Base-by-base conservation (phyloP, 1,284 basidiomycete genomes). In the Boletus subluridellus region DNA sequence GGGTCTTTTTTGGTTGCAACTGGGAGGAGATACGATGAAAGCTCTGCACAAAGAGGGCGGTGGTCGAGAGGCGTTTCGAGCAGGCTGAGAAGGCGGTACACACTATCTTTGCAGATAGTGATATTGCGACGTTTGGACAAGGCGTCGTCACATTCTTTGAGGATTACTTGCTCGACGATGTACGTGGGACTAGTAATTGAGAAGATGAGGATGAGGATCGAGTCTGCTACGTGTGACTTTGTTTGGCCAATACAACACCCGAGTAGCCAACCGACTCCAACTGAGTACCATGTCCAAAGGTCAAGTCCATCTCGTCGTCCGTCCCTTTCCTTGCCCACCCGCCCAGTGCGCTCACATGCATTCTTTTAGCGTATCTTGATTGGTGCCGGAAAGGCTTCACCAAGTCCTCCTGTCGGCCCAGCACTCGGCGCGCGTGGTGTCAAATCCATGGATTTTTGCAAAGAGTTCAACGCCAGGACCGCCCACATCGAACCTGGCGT, bases 391-490 rank as follows among this genome's bases (percentile, higher is more conserved):
- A 98, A 98, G 74, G 96, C 96, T 38, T 89, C 94, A 28, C 95
- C 96, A 24, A 94, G 94, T 56, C 96, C 96, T 49, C 96, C 96
- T 21, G 92, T 99, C 54, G 97, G 96, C 67, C 96, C 97, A 55
- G 95, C 95, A 24, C 86, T 98, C 54, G 97, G 97, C 80, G 95
- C 97, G 64, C 89, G 94, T 71, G 97, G 97, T 69, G 95, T 99
- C 65, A 98, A 98, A 78, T 96, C 95, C 21, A 99, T 99, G 89
- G 97, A 99, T 78, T 99, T 99, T 74, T 97, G 95, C 80, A 99
- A 98, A 74, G 94, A 96, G 73, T 97, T 93, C 79, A 95, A 94
- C 75, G 94, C 92, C 57, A 87, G 85, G 62, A 97, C 95, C 42
- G 90, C 92, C 24, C 90, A 95, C 72, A 83, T 97, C 58, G 87